phyloP scores from a whole-genome alignment of 2,329 filamentous ascomycete genomes.

The Beauveria australis region DNA sequence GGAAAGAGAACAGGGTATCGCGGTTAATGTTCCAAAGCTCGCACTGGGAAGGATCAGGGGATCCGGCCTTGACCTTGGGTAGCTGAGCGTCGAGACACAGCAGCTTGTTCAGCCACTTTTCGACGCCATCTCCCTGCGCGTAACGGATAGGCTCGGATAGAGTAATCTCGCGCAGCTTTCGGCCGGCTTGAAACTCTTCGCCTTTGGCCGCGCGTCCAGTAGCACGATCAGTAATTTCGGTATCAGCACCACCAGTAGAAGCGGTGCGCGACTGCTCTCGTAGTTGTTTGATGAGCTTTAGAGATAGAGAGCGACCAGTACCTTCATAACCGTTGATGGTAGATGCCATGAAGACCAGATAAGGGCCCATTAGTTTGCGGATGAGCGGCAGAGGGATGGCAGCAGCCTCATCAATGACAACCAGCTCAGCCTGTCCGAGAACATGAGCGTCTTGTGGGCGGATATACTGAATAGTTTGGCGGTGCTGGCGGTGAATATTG shows the following conservation, averaged over 20 bases:
- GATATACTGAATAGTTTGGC: slow-evolving; percentile 98
- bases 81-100: slow-evolving; percentile 90
- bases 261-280: slow-evolving; percentile 78
- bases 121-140: slow-evolving; percentile 78
- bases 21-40: slow-evolving; percentile 91
- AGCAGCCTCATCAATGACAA: slow-evolving; percentile 96
- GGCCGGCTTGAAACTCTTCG: slow-evolving; percentile 55
- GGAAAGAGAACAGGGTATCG: slow-evolving; percentile 96
- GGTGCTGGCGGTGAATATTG: slow-evolving; percentile 88
- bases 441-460: slow-evolving; percentile 93
- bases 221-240: slow-evolving; percentile 66
- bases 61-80: slow-evolving; percentile 71
- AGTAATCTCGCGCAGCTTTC: slow-evolving; percentile 84
- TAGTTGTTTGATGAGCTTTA: slow-evolving; percentile 95
- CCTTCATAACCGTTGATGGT: slow-evolving; percentile 99
- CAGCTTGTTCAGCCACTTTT: slow-evolving; percentile 92
- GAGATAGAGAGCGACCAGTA: slow-evolving; percentile 84
- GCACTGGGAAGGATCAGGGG: slow-evolving; percentile 83
- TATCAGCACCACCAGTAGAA: slow-evolving; percentile 45
- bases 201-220: slow-evolving; percentile 67
- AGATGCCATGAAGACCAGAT: slow-evolving; percentile 97
- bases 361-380: slow-evolving; percentile 89
- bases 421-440: slow-evolving; percentile 84
- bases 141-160: slow-evolving; percentile 93
- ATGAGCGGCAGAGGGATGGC: slow-evolving; percentile 92